A percentile compares a stretch with the other conserved stretches of the same genome.
These are phyloP conservation scores for Aspergillus fumigatus DNA, from an alignment of 2,329 filamentous ascomycete species.

Conservation along the genomic window DNA sequence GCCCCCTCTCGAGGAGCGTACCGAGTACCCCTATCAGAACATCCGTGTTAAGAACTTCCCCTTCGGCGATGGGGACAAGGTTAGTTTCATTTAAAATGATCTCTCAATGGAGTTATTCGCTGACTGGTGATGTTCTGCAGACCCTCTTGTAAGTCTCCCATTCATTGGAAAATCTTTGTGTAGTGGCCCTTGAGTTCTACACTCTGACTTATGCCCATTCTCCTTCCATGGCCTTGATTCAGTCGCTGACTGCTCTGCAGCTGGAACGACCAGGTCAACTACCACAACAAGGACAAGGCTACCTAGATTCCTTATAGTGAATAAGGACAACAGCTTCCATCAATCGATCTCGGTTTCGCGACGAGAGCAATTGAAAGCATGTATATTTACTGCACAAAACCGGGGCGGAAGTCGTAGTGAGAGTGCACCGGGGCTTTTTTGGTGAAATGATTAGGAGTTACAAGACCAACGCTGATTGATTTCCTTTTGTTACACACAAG, in stretches of 20 bases:
- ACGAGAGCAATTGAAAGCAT: slow-evolving; percentile 14
- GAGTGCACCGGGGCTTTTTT: slow-evolving; percentile 5
- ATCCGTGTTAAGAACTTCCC: slow-evolving; percentile 92
- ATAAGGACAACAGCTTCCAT: slow-evolving; percentile 2
- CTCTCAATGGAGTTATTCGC: neutral
- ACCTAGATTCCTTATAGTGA: slow-evolving; percentile 26
- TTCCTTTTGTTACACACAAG: neutral
- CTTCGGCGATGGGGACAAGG: slow-evolving; percentile 96
- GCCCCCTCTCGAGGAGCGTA: slow-evolving; percentile 81
- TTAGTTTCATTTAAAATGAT: slow-evolving; percentile 36
- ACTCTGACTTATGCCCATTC: neutral
- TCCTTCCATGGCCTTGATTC: neutral
- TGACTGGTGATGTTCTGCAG: slow-evolving; percentile 33
- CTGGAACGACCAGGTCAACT: slow-evolving; percentile 96
- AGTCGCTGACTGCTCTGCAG: slow-evolving; percentile 41
- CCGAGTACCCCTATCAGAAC: slow-evolving; percentile 97
- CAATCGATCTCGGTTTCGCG: slow-evolving; percentile 1
- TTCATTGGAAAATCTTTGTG: neutral
- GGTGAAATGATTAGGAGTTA: slow-evolving; percentile 17
- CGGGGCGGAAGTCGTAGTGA: slow-evolving; percentile 8
- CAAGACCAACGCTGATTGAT: neutral
- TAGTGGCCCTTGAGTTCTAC: neutral
- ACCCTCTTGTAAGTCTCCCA: slow-evolving; percentile 59
- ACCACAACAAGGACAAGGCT: slow-evolving; percentile 86
- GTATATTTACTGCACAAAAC: slow-evolving; percentile 29